phyloP scores from a whole-genome alignment of 441 rosid genomes.

The Croton laevigatus region DNA sequence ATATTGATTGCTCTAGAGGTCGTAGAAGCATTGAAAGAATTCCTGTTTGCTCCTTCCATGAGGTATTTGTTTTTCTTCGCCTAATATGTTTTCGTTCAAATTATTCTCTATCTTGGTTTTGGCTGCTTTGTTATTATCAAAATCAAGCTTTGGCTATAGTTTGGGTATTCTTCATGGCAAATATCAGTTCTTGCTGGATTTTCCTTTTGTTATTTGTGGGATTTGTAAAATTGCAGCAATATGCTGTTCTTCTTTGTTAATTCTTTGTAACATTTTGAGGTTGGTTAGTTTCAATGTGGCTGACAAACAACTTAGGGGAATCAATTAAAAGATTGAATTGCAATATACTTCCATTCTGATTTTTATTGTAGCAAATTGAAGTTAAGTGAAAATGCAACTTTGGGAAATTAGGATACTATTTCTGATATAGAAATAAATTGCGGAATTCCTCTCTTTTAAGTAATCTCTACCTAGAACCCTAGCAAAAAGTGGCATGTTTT shows the following conservation, averaged over 20 bases:
- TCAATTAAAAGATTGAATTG: neutral
- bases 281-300: neutral
- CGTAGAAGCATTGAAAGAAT: slow-evolving; percentile 43
- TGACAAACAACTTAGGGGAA: neutral
- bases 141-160: neutral
- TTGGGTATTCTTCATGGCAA: neutral
- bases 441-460: neutral
- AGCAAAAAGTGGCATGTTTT: slow-evolving; percentile 3
- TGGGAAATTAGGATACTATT: neutral
- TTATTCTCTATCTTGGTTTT: neutral
- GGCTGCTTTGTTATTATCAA: neutral
- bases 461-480: neutral
- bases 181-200: slow-evolving; percentile 5
- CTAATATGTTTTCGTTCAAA: slow-evolving; percentile 13
- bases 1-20: slow-evolving; percentile 59
- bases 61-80: slow-evolving; percentile 41
- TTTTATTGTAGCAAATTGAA: neutral
- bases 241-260: neutral
- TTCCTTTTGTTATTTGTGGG: neutral
- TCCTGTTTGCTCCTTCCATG: slow-evolving; percentile 66
- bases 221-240: neutral
- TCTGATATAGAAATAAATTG: neutral
- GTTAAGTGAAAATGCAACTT: neutral
- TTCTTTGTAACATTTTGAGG: neutral
- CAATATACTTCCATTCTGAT: neutral